These are phyloP conservation scores for Erysimum cheiri DNA, from an alignment of 441 rosid species.

Conservation along the genomic window DNA sequence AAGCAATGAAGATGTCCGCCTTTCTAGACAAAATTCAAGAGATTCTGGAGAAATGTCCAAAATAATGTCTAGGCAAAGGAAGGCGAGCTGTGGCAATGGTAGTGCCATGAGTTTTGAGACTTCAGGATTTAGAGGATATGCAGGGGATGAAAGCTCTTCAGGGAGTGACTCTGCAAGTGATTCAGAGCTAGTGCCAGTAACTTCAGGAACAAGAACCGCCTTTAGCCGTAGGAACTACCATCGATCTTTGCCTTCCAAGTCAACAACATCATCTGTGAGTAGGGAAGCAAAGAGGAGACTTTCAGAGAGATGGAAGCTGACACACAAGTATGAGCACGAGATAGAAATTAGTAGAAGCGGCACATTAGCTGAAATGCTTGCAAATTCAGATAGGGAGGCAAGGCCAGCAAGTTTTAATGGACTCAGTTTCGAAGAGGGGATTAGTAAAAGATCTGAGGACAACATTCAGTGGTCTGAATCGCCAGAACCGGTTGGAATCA, in stretches of 20 bases:
- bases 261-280: constrained; percentile 69
- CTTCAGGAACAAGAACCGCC: constrained; percentile 55
- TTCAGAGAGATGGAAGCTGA: constrained; percentile 94
- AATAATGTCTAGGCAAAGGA: constrained; percentile 72
- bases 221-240: constrained; percentile 50
- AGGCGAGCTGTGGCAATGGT: constrained; percentile 47
- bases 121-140: constrained; percentile 69
- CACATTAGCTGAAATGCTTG: constrained; percentile 96
- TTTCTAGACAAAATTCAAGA: constrained; percentile 59
- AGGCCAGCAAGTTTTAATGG: constrained; percentile 53
- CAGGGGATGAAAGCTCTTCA: constrained; percentile 89
- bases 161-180: constrained; percentile 80
- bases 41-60: constrained; percentile 76
- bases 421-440: constrained; percentile 46
- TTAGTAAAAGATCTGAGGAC: constrained; percentile 43
- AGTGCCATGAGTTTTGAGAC: constrained; percentile 52
- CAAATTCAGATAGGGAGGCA: constrained; percentile 65
- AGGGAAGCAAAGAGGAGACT: constrained; percentile 94
- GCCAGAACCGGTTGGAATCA: constrained; percentile 83
- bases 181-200: constrained; percentile 54
- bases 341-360: constrained; percentile 60
- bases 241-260: constrained; percentile 54
- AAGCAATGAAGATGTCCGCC: constrained; percentile 52
- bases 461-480: constrained; percentile 41
- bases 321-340: constrained; percentile 66